Base-by-base conservation (phyloP, 2,329 filamentous ascomycete species). In the Scedosporium dehoogii region DNA sequence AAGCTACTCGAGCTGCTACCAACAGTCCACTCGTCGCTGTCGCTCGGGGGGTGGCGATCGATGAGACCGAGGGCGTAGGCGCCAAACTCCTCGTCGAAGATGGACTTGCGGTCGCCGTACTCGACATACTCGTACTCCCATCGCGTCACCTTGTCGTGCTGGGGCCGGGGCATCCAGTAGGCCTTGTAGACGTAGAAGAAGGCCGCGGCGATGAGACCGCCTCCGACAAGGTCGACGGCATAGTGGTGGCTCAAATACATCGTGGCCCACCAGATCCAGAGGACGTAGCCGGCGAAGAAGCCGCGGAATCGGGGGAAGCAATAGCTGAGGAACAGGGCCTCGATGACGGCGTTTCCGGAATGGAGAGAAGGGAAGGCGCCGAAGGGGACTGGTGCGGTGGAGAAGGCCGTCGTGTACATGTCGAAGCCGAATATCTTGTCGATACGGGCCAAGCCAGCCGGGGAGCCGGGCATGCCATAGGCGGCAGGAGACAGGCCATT, bases 161-260 rank as follows among this genome's bases (percentile, higher is more conserved):
- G 93, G 64, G 90, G 81, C 64, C 89, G 86, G 3, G 93, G 92
- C 53, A 97, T 76, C 78, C 91, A 96, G 64, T 87, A 86, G 51
- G 87, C 84, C 71, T 90, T 90, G 63, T 89, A 85, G 65, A 91
- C 85, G 76, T 93, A 96, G 80, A 91, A 97, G 63, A 89, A 86
- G 59, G 89, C 79, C 12, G 87, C 87, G 25, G 91, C 89, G 64
- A 91, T 80, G 64, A 96, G 79, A 72, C 88, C 91, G 68, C 93
- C 93, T 42, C 85, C 91, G 27, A 97, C 91, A 59, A 97, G 81
- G 73, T 97, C 93, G 48, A 97, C 89, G 38, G 92, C 93, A 73
- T 97, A 97, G 78, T 97, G 93, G 76, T 97, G 93, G 70, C 91
- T 96, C 60, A 97, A 84, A 72, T 97, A 97, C 91, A 97, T 96